phyloP scores from a whole-genome alignment of 345 rosid species.

The Triadica sebifera region DNA sequence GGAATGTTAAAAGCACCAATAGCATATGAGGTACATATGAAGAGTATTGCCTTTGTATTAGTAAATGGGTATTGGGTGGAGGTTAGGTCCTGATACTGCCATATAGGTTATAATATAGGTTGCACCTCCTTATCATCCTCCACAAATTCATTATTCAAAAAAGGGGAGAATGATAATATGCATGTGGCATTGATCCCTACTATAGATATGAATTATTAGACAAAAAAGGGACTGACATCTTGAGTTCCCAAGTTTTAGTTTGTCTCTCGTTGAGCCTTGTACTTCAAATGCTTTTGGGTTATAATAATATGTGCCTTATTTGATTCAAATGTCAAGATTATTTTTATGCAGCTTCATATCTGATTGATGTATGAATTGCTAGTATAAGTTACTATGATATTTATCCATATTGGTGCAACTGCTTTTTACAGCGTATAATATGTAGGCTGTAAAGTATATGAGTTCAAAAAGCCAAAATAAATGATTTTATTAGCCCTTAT shows the following conservation, averaged over 20 bases:
- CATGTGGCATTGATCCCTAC: background rate
- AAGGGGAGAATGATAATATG: background rate
- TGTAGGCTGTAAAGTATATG: background rate
- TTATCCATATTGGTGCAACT: background rate
- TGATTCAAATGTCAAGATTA: background rate
- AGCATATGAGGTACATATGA: background rate
- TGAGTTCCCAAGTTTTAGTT: background rate
- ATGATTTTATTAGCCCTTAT: no score
- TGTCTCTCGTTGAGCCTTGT: background rate
- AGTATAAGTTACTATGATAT: background rate
- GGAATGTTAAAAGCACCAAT: background rate
- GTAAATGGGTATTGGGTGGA: background rate
- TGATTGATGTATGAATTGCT: background rate
- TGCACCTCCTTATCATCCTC: background rate
- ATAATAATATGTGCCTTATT: background rate
- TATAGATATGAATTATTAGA: background rate
- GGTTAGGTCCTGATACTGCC: background rate
- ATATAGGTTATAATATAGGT: background rate
- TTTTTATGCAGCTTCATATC: slow-evolving; percentile 1
- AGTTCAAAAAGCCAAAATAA: no score
- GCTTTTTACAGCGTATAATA: background rate
- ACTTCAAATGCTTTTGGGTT: background rate
- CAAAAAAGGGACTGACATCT: background rate
- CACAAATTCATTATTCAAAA: background rate
- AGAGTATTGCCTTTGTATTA: background rate